Conservation (phyloP, 1,139 yeast genomes). For the Nematodospora anomalae region DNA sequence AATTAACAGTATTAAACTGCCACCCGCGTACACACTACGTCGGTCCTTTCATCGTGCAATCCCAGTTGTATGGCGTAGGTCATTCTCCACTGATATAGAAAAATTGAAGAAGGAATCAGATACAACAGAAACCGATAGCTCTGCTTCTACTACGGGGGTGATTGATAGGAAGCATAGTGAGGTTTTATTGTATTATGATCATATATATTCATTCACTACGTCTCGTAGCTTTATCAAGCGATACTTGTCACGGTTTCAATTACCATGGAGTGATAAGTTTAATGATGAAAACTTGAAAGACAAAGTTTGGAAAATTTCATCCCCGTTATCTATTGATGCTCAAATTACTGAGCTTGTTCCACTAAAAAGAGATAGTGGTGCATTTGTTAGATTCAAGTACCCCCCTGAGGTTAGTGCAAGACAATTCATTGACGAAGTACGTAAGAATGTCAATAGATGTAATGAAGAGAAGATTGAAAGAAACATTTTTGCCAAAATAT, state of each 20-base stretch:
- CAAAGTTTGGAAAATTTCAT: conserved; percentile 24
- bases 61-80: conserved; percentile 11
- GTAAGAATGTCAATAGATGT: conserved; percentile 44
- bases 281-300: conserved; percentile 21
- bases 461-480: conserved; percentile 22
- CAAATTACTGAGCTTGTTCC: conserved; percentile 55
- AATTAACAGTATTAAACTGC: not conserved
- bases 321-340: conserved; percentile 34
- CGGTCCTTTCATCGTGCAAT: not conserved
- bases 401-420: conserved; percentile 52
- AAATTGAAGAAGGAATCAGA: conserved; percentile 36
- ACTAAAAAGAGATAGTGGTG: conserved; percentile 85
- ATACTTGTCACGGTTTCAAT: conserved; percentile 20
- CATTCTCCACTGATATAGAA: conserved; percentile 30
- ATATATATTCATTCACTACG: conserved; percentile 32
- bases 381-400: conserved; percentile 73
- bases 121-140: conserved; percentile 30
- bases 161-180: conserved; percentile 36
- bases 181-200: conserved; percentile 40
- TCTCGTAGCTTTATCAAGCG: conserved; percentile 25
- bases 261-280: conserved; percentile 17
- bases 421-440: conserved; percentile 52
- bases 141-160: conserved; percentile 47
- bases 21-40: not conserved
- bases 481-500: conserved; percentile 27